These are phyloP conservation scores for Zygnema circumcarinatum DNA, from an alignment of 139 green algal species.

Conservation along the genomic window DNA sequence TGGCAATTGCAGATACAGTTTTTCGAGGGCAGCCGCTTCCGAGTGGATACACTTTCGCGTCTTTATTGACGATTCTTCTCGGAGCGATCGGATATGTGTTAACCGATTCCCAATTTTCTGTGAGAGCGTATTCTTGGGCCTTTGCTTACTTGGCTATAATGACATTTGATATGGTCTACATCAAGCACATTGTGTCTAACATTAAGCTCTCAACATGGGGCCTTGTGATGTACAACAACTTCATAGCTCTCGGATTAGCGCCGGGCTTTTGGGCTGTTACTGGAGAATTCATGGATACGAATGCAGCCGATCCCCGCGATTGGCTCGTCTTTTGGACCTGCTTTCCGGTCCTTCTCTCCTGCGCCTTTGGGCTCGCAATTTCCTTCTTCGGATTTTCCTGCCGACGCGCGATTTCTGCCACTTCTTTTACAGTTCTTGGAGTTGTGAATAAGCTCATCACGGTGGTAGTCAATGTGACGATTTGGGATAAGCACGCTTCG, in stretches of 20 bases:
- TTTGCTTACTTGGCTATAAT: conserved; percentile 62
- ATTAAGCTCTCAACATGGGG: conserved; percentile 55
- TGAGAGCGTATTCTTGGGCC: conserved; percentile 54
- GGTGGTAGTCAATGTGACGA: conserved; percentile 73
- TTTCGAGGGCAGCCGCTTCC: conserved; percentile 52
- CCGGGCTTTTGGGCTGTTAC: conserved; percentile 48
- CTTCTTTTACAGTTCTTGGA: conserved; percentile 82
- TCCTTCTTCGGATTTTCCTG: conserved; percentile 76
- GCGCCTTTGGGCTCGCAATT: conserved; percentile 75
- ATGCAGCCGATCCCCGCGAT: neutral
- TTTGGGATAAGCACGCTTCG: conserved; percentile 77
- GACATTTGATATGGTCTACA: conserved; percentile 61
- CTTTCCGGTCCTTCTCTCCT: conserved; percentile 71
- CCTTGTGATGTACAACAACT: conserved; percentile 61
- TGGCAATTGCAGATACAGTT: conserved; percentile 48
- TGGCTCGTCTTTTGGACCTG: conserved; percentile 4
- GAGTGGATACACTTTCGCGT: conserved; percentile 36
- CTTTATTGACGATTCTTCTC: conserved; percentile 46
- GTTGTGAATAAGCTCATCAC: conserved; percentile 87
- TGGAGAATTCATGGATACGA: conserved; percentile 44
- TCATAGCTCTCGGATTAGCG: conserved; percentile 42
- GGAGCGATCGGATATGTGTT: conserved; percentile 57
- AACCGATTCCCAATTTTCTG: conserved; percentile 49
- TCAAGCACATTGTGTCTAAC: conserved; percentile 60
- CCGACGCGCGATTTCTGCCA: conserved; percentile 74